phyloP scores from a whole-genome alignment of 495 filamentous ascomycete species.

The Penicillium roqueforti region DNA sequence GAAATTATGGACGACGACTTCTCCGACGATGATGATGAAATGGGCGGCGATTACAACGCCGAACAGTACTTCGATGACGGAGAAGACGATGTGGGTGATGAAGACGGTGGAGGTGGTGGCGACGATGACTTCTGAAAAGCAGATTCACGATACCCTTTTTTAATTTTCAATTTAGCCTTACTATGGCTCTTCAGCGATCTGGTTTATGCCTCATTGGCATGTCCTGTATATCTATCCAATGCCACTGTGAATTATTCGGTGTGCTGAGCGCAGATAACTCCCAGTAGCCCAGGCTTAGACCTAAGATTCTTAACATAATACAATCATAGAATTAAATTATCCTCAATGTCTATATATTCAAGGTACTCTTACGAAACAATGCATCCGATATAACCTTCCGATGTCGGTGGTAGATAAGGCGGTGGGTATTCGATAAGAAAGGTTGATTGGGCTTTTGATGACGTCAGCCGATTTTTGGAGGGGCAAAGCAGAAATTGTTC shows the following conservation, averaged over 20 bases:
- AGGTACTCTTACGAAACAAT: too few species aligned
- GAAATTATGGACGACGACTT: slow-evolving; percentile 56
- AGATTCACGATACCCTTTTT: slow-evolving; percentile 37
- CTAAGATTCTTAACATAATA: too few species aligned
- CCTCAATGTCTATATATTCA: background rate
- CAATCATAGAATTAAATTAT: background rate
- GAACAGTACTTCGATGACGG: slow-evolving; percentile 64
- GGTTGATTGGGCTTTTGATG: slow-evolving; percentile 10
- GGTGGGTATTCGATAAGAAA: background rate
- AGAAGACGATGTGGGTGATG: slow-evolving; percentile 54
- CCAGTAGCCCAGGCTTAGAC: background rate
- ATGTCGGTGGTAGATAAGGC: background rate
- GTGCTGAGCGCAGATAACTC: background rate
- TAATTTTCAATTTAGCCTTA: slow-evolving; percentile 12
- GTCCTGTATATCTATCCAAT: background rate
- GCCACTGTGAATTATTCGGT: background rate
- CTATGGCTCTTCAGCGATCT: slow-evolving; percentile 13
- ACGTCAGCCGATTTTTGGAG: slow-evolving; percentile 25
- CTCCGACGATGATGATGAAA: slow-evolving; percentile 53
- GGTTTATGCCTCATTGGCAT: background rate
- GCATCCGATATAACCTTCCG: background rate
- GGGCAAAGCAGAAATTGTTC: background rate
- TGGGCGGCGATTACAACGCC: slow-evolving; percentile 59
- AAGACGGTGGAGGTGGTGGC: slow-evolving; percentile 47
- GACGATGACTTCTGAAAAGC: slow-evolving; percentile 44